Conservation (phyloP, 768 basidiomycete species). For the Lyophyllum atratum region DNA sequence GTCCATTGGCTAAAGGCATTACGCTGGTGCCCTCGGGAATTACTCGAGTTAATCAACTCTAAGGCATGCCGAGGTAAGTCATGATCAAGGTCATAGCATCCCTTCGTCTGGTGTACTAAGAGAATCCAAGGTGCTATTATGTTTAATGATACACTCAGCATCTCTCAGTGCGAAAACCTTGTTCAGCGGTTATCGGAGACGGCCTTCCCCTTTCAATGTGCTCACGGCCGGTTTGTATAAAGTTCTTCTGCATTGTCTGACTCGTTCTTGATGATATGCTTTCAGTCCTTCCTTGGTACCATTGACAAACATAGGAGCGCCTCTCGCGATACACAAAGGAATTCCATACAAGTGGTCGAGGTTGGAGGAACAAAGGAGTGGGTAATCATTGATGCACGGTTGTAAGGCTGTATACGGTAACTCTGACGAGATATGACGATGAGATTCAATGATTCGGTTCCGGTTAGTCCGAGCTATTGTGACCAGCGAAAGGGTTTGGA, state of each 20-base stretch:
- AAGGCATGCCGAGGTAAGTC: constrained; percentile 90
- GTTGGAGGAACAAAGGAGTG: constrained; percentile 8
- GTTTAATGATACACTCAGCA: constrained; percentile 84
- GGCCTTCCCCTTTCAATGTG: constrained; percentile 91
- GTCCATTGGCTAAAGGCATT: constrained; percentile 70
- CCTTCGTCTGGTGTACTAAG: constrained; percentile 3
- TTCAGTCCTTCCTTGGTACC: constrained; percentile 44
- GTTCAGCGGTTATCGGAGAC: constrained; percentile 70
- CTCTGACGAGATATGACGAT: too few species aligned
- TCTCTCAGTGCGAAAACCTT: constrained; percentile 69
- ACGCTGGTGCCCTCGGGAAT: constrained; percentile 78
- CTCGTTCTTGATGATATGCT: neutral
- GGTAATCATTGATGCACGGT: neutral
- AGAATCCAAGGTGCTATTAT: constrained; percentile 81
- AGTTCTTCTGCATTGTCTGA: constrained; percentile 2
- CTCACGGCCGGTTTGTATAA: constrained; percentile 78
- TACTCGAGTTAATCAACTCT: constrained; percentile 88
- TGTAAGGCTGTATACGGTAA: too few species aligned
- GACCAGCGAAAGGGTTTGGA: neutral
- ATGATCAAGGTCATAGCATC: neutral
- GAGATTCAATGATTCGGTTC: too few species aligned
- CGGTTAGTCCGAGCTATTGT: too few species aligned
- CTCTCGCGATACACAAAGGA: neutral
- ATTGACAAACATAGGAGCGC: constrained; percentile 28
- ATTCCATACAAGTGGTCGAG: constrained; percentile 12